Base-by-base conservation (phyloP, 345 rosid genomes). In the Clarkia xantiana region DNA sequence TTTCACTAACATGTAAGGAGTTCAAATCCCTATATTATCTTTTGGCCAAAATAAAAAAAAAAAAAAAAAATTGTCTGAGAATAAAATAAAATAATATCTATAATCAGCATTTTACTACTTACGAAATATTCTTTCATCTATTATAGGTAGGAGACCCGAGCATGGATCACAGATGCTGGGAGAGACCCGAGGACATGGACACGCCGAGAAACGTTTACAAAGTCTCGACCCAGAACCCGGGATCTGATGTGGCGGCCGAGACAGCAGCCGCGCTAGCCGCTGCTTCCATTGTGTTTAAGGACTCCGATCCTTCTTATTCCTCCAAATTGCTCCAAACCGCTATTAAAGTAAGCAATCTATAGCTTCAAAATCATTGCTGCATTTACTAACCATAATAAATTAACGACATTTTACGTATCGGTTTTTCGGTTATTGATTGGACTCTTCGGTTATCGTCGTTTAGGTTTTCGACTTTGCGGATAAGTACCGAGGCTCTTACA, bases 161-260 rank as follows among this genome's bases (percentile, higher is more conserved):
- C 60, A 54, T 62, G 76, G 93, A 82, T 39, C 93, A 82, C 63
- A 47, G 17, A 53, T 79, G 86, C 58, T 79, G 86, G 86, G 85
- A 81, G 70, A 78, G 90, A 64, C 90, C 82, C 0, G 91, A 82
- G 67, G 93, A 82, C 44, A 82, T 82, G 86, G 86, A 77, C 62
- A 79, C 84, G 0, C 73, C 83, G 2, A 76, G 93, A 12, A 79
- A 62, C 40, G 80, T 67, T 10, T 82, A 79, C 78, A 73, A 75
- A 57, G 75, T 82, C 12, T 58, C 80, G 1, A 10, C 71, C 5
- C 78, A 77, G 61, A 77, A 71, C 51, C 86, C 93, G 0, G 82
- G 87, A 11, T 84, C 94, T 0, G 85, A 85, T 55, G 95, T 85
- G 18, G 93, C 87, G 12, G 87, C 82, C 0, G 87, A 82, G 63